A percentile compares a stretch with the other conserved stretches of the same genome.
phyloP scores from a whole-genome alignment of 1,284 basidiomycete genomes.

The Cryptococcus hybrid region DNA sequence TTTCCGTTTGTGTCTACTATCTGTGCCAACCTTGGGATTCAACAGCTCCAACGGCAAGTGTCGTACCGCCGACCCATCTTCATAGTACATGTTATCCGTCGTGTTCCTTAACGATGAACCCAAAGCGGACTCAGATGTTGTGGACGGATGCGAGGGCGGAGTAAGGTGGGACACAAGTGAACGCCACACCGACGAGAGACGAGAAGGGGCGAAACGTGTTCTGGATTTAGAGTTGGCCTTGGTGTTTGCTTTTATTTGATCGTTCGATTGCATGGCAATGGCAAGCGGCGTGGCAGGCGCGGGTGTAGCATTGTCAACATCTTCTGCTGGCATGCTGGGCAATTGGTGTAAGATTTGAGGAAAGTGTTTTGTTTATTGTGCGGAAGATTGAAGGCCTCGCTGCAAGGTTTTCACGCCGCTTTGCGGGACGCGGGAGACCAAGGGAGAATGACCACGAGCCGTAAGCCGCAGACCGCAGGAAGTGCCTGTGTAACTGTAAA shows the following conservation, averaged over 20 bases:
- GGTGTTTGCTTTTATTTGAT: background rate
- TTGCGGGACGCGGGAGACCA: too few species aligned
- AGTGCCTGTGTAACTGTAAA: too few species aligned
- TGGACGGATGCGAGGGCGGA: conserved; percentile 37
- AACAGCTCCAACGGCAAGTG: conserved; percentile 26
- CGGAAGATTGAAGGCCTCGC: too few species aligned
- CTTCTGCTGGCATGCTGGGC: conserved; percentile 5
- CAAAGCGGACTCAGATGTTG: conserved; percentile 35
- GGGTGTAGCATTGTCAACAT: conserved; percentile 7
- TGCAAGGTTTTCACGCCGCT: too few species aligned
- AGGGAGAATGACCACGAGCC: too few species aligned
- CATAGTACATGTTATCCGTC: conserved; percentile 21
- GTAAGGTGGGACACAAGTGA: conserved; percentile 22
- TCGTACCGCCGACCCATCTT: conserved; percentile 9
- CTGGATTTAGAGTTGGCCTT: conserved; percentile 4
- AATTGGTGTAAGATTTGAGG: background rate
- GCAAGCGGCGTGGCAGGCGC: conserved; percentile 2
- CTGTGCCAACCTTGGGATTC: conserved; percentile 20
- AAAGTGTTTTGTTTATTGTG: too few species aligned
- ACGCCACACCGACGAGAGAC: conserved; percentile 16
- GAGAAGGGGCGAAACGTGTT: conserved; percentile 25
- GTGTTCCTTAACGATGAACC: conserved; percentile 19
- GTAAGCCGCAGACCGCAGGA: too few species aligned
- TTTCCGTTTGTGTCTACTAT: conserved; percentile 17
- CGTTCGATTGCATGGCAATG: conserved; percentile 10